Percentiles rank a stretch among this genome's conserved stretches.
Conservation (phyloP, 169 alveolate species). For the Eimeria nieschulzi region DNA sequence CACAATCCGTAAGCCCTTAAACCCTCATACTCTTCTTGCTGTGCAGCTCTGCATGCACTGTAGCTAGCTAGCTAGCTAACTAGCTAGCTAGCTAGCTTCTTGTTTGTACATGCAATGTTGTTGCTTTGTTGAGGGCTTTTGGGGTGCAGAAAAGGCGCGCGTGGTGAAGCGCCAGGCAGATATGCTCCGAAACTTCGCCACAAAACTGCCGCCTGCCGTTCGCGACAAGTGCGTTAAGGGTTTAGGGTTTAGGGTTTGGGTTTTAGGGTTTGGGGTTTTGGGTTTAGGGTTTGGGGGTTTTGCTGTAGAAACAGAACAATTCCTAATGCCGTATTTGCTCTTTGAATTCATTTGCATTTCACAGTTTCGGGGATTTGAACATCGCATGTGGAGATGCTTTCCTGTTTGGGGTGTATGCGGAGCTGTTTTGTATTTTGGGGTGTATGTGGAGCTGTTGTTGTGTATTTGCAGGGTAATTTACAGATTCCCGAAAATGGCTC, state of each 20-base stretch:
- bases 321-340: too few relatives aligned
- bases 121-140: not conserved
- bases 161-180: constrained; percentile 88
- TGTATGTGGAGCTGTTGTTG: not conserved
- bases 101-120: too few relatives aligned
- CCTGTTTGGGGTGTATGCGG: not conserved
- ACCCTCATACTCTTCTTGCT: not conserved
- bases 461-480: constrained; percentile 31
- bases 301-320: too few relatives aligned
- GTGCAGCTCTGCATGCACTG: too few relatives aligned
- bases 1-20: constrained; percentile 72
- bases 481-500: constrained; percentile 85
- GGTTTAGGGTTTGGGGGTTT: not conserved
- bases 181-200: constrained; percentile 85
- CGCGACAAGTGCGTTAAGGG: constrained; percentile 55
- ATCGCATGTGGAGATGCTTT: not conserved
- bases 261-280: constrained; percentile 17
- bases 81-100: too few relatives aligned
- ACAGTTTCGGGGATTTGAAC: not conserved
- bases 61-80: too few relatives aligned
- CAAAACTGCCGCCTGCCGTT: constrained; percentile 82
- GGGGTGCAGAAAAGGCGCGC: constrained; percentile 76
- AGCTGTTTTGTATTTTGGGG: not conserved
- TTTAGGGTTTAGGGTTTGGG: constrained; percentile 20
- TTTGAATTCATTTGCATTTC: too few relatives aligned